Conservation (phyloP, 352 stramenopile genomes). For the Bremia lactucae region DNA sequence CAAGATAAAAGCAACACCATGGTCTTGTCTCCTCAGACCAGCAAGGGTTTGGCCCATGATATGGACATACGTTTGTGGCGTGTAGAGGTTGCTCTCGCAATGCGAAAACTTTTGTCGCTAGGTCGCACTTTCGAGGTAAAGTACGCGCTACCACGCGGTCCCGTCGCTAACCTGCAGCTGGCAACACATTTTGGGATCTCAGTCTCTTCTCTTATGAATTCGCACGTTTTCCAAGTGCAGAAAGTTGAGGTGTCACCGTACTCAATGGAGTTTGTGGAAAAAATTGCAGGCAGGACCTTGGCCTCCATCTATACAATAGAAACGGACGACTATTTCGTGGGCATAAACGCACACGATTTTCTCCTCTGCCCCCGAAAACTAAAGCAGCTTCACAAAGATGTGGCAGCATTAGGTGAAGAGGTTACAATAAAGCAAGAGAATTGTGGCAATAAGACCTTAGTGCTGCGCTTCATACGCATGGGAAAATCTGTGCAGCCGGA, state of each 20-base stretch:
- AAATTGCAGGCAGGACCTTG: conserved; percentile 12
- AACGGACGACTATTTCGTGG: conserved; percentile 89
- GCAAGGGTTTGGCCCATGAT: conserved; percentile 22
- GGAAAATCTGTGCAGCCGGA: conserved; percentile 29
- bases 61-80: conserved; percentile 38
- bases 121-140: conserved; percentile 43
- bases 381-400: conserved; percentile 32
- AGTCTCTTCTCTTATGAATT: conserved; percentile 32
- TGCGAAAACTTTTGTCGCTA: conserved; percentile 47
- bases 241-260: conserved; percentile 8
- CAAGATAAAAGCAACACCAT: neutral
- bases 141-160: conserved; percentile 23
- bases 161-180: conserved; percentile 10
- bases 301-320: conserved; percentile 81
- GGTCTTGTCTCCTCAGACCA: neutral
- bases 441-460: conserved; percentile 14
- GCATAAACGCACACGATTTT: conserved; percentile 43
- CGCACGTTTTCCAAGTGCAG: conserved; percentile 42
- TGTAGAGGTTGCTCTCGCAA: conserved; percentile 30
- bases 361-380: conserved; percentile 33
- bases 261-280: conserved; percentile 29
- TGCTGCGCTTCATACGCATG: conserved; percentile 52
- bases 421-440: conserved; percentile 16
- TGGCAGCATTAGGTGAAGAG: conserved; percentile 13
- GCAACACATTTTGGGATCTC: conserved; percentile 30